Evolutionary conservation across 2,329 filamentous ascomycete species (phyloP), one percentile per base, ranked within the genome.

Genomic region (Fonsecaea pugnacius): DNA sequence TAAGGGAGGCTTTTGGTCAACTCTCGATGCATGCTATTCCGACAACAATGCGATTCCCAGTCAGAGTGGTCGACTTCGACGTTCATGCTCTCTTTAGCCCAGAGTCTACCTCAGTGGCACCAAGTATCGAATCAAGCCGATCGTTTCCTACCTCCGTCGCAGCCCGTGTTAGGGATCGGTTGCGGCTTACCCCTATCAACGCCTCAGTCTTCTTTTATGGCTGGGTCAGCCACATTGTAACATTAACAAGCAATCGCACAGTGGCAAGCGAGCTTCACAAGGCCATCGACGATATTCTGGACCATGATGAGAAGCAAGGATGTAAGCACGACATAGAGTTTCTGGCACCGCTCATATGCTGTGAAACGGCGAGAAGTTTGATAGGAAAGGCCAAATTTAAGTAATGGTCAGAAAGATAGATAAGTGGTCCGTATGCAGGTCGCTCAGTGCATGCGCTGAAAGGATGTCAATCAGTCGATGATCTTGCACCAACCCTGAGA

Each of bases 201-300:
- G 77, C 82, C 59, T 87, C 88, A 21, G 89, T 91, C 8, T 91
- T 92, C 72, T 78, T 90, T 58, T 87, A 87, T 71, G 90, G 90
- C 16, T 93, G 90, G 90, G 81, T 81, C 9, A 77, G 79, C 8
- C 79, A 82, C 0, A 73, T 84, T 30, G 90, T 88, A 1, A 92
- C 89, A 0, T 77, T 93, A 58, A 91, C 89, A 2, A 89, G 87
- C 66, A 92, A 93, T 72, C 82, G 85, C 24, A 85, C 84, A 1
- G 87, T 89, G 51, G 84, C 86, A 24, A 89, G 86, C 68, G 84
- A 88, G 68, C 85, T 93, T 51, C 86, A 90, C 12, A 64, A 60
- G 50, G 48, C 59, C 18, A 63, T 71, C 60, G 60, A 68, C 52
- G 60, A 63, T 12, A 21, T 68, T n/a, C 56, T 71, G 30, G 70